phyloP scores from a whole-genome alignment of 1,139 yeast genomes.

The Dujonia santamariae region DNA sequence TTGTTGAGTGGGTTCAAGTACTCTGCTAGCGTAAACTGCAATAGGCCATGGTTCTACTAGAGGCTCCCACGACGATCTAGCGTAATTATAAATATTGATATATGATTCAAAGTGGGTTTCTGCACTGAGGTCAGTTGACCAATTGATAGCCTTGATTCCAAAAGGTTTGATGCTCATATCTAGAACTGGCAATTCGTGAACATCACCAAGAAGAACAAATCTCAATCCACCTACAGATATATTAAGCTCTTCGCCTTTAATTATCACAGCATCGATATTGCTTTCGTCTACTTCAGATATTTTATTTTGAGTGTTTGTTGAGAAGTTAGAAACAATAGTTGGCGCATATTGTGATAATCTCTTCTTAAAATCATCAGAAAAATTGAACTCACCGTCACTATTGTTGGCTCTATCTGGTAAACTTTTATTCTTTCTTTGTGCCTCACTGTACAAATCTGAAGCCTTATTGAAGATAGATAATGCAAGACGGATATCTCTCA shows the following conservation, averaged over 20 bases:
- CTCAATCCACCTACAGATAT: conserved; percentile 81
- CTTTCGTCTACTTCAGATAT: conserved; percentile 13
- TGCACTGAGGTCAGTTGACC: conserved; percentile 86
- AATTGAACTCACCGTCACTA: conserved; percentile 25
- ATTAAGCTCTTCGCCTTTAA: conserved; percentile 70
- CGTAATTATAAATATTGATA: conserved; percentile 82
- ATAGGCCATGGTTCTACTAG: conserved; percentile 86
- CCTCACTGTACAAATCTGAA: conserved; percentile 46
- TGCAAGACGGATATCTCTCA: conserved; percentile 84
- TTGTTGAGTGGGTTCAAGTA: conserved; percentile 41
- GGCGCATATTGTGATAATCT: conserved; percentile 65
- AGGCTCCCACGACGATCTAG: conserved; percentile 97
- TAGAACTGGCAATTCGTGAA: conserved; percentile 87
- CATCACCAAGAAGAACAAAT: conserved; percentile 86
- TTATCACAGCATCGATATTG: conserved; percentile 38
- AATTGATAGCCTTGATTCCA: conserved; percentile 67
- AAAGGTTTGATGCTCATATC: conserved; percentile 81
- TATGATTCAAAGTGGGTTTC: conserved; percentile 66
- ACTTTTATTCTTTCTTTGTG: conserved; percentile 15
- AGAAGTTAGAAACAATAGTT: conserved; percentile 48
- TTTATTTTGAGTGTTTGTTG: conserved; percentile 14
- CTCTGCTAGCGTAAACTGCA: conserved; percentile 63
- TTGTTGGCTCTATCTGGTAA: conserved; percentile 20
- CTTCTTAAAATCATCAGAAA: conserved; percentile 61
- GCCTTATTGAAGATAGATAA: conserved; percentile 71